Conservation (phyloP, 2,329 filamentous ascomycete genomes). For the Magnaporthiopsis poae region DNA sequence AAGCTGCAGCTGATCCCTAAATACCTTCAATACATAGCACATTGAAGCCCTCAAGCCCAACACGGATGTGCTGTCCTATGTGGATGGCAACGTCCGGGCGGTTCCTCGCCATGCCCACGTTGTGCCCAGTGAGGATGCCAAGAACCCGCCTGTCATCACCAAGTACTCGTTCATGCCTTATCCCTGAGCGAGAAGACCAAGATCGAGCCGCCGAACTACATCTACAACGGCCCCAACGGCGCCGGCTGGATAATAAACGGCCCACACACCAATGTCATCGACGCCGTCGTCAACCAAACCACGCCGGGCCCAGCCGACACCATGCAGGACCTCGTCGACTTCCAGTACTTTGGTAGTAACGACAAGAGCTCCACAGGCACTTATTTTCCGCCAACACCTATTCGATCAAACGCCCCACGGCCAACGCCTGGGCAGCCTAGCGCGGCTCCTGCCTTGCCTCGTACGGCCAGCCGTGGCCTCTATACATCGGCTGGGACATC, state of each 20-base stretch:
- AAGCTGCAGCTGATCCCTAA: neutral
- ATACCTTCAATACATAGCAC: neutral
- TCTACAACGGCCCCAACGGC: conserved; percentile 32
- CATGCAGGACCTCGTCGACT: conserved; percentile 28
- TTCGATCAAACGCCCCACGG: conserved; percentile 30
- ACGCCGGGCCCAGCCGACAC: conserved; percentile 29
- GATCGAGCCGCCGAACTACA: conserved; percentile 30
- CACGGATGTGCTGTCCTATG: conserved; percentile 34
- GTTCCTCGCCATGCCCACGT: conserved; percentile 35
- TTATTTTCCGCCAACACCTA: conserved; percentile 25
- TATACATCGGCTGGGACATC: conserved; percentile 33
- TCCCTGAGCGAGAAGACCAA: conserved; percentile 28
- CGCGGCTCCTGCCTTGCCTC: conserved; percentile 27
- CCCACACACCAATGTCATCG: conserved; percentile 22
- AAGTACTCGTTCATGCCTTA: conserved; percentile 42
- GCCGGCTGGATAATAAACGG: conserved; percentile 10
- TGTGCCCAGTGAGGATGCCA: conserved; percentile 35
- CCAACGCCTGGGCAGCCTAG: conserved; percentile 32
- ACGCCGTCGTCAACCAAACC: conserved; percentile 26
- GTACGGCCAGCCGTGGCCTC: conserved; percentile 34
- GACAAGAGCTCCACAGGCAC: conserved; percentile 23
- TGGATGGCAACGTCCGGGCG: conserved; percentile 25
- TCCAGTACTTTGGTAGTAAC: conserved; percentile 23
- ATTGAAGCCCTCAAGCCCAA: conserved; percentile 39
- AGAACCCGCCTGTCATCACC: conserved; percentile 31